Evolutionary conservation across 2,329 filamentous ascomycete genomes (phyloP).

Genomic region (Alternaria consortialis): DNA sequence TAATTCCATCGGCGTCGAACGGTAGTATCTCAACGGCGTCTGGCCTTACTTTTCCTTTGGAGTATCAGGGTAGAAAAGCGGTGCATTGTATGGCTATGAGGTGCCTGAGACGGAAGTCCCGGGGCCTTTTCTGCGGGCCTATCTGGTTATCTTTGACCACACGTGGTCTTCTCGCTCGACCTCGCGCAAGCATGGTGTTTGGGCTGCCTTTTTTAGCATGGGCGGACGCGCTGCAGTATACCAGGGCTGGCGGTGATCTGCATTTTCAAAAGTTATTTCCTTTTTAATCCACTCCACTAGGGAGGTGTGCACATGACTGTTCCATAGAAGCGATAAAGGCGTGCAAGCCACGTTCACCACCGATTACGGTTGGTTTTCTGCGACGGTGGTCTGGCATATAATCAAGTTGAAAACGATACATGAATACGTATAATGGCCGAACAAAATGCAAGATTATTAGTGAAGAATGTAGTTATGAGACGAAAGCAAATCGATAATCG

Average conservation of each 20-base stretch:
- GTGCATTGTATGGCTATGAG: constrained; percentile 25
- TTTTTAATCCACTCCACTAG: constrained; percentile 14
- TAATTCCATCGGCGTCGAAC: constrained; percentile 20
- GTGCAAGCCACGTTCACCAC: not conserved
- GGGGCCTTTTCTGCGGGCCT: constrained; percentile 14
- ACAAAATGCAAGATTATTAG: not conserved
- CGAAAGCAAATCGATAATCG: not conserved
- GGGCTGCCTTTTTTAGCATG: constrained; percentile 39
- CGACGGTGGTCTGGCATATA: constrained; percentile 2
- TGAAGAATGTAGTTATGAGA: not conserved
- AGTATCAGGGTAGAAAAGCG: constrained; percentile 31
- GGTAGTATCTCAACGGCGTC: constrained; percentile 23
- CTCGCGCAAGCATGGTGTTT: constrained; percentile 48
- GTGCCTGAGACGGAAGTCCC: constrained; percentile 13
- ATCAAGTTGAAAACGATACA: not conserved
- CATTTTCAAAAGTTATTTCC: constrained; percentile 35
- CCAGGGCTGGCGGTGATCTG: constrained; percentile 23
- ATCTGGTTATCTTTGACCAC: constrained; percentile 11
- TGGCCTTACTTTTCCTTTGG: constrained; percentile 21
- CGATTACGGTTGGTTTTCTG: constrained; percentile 1
- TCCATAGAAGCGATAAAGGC: constrained; percentile 1
- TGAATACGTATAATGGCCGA: not conserved
- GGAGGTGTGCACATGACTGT: constrained; percentile 6
- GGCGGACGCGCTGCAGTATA: constrained; percentile 29
- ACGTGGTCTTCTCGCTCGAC: constrained; percentile 7